Conservation (phyloP, 768 basidiomycete genomes). For the Calvatia gigantea region DNA sequence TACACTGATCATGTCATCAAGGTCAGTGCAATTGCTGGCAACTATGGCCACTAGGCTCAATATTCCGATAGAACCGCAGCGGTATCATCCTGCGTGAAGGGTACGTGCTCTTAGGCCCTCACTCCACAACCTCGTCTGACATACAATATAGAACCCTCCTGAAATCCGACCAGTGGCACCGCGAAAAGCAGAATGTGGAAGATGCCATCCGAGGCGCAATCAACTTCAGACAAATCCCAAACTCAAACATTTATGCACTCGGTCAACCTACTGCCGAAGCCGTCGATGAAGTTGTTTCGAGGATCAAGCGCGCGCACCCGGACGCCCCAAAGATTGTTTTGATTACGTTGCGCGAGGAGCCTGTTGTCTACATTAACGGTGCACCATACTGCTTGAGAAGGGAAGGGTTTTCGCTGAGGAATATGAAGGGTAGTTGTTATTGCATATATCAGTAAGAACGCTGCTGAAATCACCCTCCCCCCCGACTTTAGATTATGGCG, state of each 20-base stretch:
- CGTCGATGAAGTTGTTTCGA: slow-evolving; percentile 71
- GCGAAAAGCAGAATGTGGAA: slow-evolving; percentile 62
- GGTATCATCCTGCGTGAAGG: slow-evolving; percentile 93
- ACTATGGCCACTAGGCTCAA: neutral
- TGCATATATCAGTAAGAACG: neutral
- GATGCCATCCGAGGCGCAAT: slow-evolving; percentile 85
- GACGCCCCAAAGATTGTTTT: slow-evolving; percentile 67
- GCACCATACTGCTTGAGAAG: slow-evolving; percentile 86
- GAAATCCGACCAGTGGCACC: slow-evolving; percentile 92
- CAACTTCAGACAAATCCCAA: slow-evolving; percentile 86
- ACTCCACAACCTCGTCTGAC: neutral
- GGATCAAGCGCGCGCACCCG: slow-evolving; percentile 61
- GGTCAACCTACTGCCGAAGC: slow-evolving; percentile 92
- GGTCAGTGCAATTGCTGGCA: slow-evolving; percentile 34
- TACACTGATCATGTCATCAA: slow-evolving; percentile 93
- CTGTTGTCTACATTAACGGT: slow-evolving; percentile 90
- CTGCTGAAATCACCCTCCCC: no score
- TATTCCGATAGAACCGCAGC: slow-evolving; percentile 64
- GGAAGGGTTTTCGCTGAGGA: slow-evolving; percentile 82
- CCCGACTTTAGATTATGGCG: slow-evolving; percentile 79
- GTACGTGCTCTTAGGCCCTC: slow-evolving; percentile 31
- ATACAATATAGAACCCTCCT: slow-evolving; percentile 61
- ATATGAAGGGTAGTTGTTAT: slow-evolving; percentile 77
- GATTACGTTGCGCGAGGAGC: slow-evolving; percentile 93
- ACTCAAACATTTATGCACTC: slow-evolving; percentile 83